phyloP scores from a whole-genome alignment of 495 filamentous ascomycete species.

The Penicillium goetzii region DNA sequence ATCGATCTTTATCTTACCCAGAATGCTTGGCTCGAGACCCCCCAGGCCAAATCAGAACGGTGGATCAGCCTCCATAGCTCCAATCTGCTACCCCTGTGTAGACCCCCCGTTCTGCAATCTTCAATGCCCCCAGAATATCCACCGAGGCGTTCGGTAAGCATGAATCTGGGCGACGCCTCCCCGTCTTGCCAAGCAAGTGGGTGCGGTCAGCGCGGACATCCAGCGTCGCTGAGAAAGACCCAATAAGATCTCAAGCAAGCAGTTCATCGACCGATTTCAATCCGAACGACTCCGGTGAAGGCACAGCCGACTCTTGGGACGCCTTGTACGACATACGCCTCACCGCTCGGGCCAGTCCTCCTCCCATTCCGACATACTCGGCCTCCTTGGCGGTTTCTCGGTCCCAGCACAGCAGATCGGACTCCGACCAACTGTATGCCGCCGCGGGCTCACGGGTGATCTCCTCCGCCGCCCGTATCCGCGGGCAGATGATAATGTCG shows the following conservation, averaged over 20 bases:
- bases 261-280: constrained; percentile 17
- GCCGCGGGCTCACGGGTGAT: constrained; percentile 21
- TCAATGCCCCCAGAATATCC: constrained; percentile 1
- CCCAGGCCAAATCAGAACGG: constrained; percentile 20
- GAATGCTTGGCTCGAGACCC: constrained; percentile 33
- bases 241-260: background rate
- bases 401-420: constrained; percentile 19
- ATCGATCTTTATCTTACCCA: constrained; percentile 27
- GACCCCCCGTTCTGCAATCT: constrained; percentile 5
- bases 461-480: constrained; percentile 8
- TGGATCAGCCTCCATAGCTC: constrained; percentile 19
- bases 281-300: constrained; percentile 16
- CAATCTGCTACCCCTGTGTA: constrained; percentile 14
- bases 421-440: constrained; percentile 28
- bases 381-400: constrained; percentile 27
- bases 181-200: background rate
- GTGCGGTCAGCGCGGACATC: background rate
- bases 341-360: constrained; percentile 29
- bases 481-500: constrained; percentile 16
- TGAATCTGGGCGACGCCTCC: background rate
- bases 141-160: constrained; percentile 10
- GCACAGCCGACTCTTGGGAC: constrained; percentile 13
- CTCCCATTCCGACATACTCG: constrained; percentile 28
- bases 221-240: background rate
- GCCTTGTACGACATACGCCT: constrained; percentile 25